Evolutionary conservation across 1,284 basidiomycete species (phyloP).

Genomic region (Moesziomyces antarcticus): DNA sequence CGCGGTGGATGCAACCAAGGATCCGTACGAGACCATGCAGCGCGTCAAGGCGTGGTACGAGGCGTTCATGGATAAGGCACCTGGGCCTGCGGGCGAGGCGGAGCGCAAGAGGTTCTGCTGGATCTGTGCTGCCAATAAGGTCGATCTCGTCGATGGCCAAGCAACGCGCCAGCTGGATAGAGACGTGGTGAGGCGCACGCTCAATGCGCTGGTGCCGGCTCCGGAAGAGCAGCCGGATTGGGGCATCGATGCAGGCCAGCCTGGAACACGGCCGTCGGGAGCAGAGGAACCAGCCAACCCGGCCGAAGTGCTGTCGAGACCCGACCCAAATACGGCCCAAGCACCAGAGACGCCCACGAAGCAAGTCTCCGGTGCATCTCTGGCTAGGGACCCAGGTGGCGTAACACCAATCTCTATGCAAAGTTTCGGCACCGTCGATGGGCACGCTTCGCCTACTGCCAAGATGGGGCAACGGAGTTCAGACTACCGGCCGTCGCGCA

Average conservation of each 20-base stretch:
- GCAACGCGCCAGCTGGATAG: slow-evolving; percentile 3
- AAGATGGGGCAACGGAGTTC: neutral
- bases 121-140: slow-evolving; percentile 58
- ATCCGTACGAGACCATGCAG: slow-evolving; percentile 11
- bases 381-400: neutral
- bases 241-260: slow-evolving; percentile 15
- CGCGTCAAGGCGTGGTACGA: slow-evolving; percentile 43
- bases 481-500: slow-evolving; percentile 19
- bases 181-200: slow-evolving; percentile 9
- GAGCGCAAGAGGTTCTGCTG: slow-evolving; percentile 53
- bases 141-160: slow-evolving; percentile 26
- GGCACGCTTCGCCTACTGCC: slow-evolving; percentile 5
- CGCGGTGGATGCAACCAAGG: slow-evolving; percentile 42
- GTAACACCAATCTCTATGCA: slow-evolving; percentile 4
- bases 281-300: slow-evolving; percentile 34
- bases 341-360: neutral
- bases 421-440: neutral
- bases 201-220: slow-evolving; percentile 24
- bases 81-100: slow-evolving; percentile 33
- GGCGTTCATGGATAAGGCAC: slow-evolving; percentile 53
- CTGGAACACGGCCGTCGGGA: slow-evolving; percentile 10
- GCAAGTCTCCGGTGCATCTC: neutral
- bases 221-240: slow-evolving; percentile 24
- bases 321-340: slow-evolving; percentile 26
- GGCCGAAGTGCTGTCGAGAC: slow-evolving; percentile 29